Evolutionary conservation across 352 stramenopile species (phyloP).

Genomic region (Phytophthora cryptogea): DNA sequence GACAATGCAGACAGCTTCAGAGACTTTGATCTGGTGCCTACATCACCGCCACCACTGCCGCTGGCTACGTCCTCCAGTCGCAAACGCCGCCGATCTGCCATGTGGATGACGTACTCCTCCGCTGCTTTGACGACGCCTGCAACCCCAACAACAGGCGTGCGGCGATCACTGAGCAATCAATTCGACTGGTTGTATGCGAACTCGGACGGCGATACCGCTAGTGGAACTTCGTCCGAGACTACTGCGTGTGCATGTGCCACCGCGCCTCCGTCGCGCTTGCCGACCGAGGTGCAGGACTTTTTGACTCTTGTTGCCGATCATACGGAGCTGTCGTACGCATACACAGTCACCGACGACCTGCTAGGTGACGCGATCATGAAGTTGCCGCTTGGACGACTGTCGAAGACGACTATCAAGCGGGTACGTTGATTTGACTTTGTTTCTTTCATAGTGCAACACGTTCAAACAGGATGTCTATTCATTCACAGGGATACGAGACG

Average conservation of each 20-base stretch:
- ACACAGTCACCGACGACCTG: constrained; percentile 41
- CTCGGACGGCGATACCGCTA: constrained; percentile 22
- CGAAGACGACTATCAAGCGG: constrained; percentile 62
- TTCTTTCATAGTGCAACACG: no score
- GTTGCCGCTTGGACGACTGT: constrained; percentile 54
- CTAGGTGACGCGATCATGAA: constrained; percentile 50
- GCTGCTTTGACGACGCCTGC: constrained; percentile 5
- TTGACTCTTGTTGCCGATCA: constrained; percentile 50
- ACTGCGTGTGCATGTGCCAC: constrained; percentile 23
- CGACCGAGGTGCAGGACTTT: constrained; percentile 56
- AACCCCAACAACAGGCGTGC: constrained; percentile 22
- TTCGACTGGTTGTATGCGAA: constrained; percentile 37
- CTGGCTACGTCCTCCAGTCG: constrained; percentile 25
- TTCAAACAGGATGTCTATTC: not conserved
- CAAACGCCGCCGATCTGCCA: constrained; percentile 35
- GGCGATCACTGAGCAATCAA: constrained; percentile 27
- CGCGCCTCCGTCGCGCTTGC: constrained; percentile 44
- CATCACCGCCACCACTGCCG: constrained; percentile 27
- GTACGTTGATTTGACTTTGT: constrained; percentile 24
- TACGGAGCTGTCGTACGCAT: constrained; percentile 43
- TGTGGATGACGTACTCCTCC: constrained; percentile 31
- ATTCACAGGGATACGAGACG: constrained; percentile 58
- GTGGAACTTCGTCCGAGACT: constrained; percentile 12
- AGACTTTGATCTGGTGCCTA: constrained; percentile 40
- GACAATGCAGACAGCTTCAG: constrained; percentile 35